Percentiles rank a stretch among this genome's conserved stretches.
These are phyloP conservation scores for Chaetomium tenue DNA, from an alignment of 495 filamentous ascomycete genomes.

Conservation along the genomic window DNA sequence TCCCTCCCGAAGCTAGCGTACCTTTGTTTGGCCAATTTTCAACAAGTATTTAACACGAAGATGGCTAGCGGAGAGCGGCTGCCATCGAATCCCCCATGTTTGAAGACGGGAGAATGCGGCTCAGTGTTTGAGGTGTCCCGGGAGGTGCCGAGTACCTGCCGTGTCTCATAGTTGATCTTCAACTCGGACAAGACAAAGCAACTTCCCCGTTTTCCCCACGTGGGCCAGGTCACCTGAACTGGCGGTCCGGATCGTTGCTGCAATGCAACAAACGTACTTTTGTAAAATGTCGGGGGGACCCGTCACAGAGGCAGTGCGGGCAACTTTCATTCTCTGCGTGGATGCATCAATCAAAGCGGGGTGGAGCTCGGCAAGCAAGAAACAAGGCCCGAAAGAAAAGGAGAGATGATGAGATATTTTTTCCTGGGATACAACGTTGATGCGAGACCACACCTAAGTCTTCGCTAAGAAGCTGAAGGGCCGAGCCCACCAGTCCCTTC, in stretches of 20 bases:
- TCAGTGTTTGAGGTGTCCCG: background rate
- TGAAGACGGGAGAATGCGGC: conserved; percentile 6
- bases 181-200: conserved; percentile 8
- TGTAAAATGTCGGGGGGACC: background rate
- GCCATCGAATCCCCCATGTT: background rate
- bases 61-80: background rate
- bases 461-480: background rate
- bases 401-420: conserved; percentile 22
- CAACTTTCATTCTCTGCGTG: conserved; percentile 7
- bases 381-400: conserved; percentile 17
- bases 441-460: background rate
- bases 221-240: conserved; percentile 13
- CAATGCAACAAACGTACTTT: background rate
- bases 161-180: conserved; percentile 6
- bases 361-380: conserved; percentile 24
- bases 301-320: conserved; percentile 11
- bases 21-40: background rate
- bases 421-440: conserved; percentile 3
- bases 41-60: background rate
- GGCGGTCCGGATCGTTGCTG: conserved; percentile 9
- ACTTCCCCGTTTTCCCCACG: conserved; percentile 14
- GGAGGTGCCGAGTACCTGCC: background rate
- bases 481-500: background rate
- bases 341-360: conserved; percentile 19
- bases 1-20: background rate